Conservation (phyloP, 2,329 filamentous ascomycete species). For the Byssochlamys sp. region DNA sequence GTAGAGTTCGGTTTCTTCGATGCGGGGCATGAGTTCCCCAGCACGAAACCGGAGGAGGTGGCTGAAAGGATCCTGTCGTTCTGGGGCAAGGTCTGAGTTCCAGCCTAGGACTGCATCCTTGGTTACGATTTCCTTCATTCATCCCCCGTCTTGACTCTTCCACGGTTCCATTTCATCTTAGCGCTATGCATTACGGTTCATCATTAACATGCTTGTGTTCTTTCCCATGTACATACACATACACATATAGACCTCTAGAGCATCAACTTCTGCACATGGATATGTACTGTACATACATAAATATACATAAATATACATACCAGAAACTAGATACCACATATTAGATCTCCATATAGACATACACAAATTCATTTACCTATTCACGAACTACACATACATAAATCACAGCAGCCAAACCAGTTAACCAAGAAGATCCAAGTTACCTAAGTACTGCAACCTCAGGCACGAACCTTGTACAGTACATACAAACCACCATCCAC, state of each 20-base stretch:
- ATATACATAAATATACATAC: no score
- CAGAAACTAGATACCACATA: no score
- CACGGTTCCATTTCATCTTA: neutral
- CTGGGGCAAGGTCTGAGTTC: conserved; percentile 24
- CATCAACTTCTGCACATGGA: neutral
- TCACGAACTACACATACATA: no score
- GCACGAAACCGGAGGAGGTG: conserved; percentile 51
- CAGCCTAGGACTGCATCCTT: neutral
- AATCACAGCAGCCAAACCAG: no score
- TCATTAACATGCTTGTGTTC: neutral
- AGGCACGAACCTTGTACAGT: no score
- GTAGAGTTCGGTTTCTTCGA: conserved; percentile 49
- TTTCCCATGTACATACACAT: neutral
- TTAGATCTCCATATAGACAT: no score
- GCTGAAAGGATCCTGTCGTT: conserved; percentile 41
- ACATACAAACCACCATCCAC: no score
- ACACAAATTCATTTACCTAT: no score
- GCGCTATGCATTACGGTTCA: neutral
- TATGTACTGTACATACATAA: neutral
- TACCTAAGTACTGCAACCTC: no score
- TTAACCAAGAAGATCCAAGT: no score
- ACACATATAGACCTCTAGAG: neutral
- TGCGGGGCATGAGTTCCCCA: conserved; percentile 61
- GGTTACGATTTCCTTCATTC: neutral
- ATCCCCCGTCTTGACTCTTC: neutral